Evolutionary conservation across 352 stramenopile species (phyloP), one percentile per base, ranked within the genome.

Genomic region (Phytophthora sojae): DNA sequence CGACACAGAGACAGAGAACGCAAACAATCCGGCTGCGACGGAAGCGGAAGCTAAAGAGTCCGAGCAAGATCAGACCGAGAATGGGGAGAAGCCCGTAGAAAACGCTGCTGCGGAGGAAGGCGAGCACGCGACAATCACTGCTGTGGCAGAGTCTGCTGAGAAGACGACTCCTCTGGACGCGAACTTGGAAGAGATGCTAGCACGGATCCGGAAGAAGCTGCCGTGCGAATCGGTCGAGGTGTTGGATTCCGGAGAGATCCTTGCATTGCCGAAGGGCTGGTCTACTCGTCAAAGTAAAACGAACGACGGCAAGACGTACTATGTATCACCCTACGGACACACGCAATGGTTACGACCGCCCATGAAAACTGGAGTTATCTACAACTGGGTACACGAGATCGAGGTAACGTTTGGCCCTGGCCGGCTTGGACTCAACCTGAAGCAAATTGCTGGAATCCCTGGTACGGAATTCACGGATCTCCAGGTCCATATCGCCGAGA

Each of bases 291-390:
- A 88, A 57, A 95, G 86, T 66, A 92, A 92, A 64, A 93, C 87
- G n/a, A 88, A 95, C 58, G 83, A 87, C 32, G 86, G 86, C 19
- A 94, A 94, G 73, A 91, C 72, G n/a, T 96, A 96, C 55, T 96
- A 89, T 61, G 89, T 96, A 26, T 94, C 84, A 17, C 89, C 89
- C 9, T 93, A 90, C 45, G 89, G 89, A 32, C 84, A 95, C 42
- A 94, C 89, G 11, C 86, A 94, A 57, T 96, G 89, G 89, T 57
- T 96, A 7, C 88, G 86, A 2, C 89, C 89, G 30, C 85, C 85
- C 1, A 83, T 96, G 72, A 87, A 88, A 64, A 94, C 89, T 54
- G 81, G 82, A 30, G 75, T 92, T 50, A 79, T 80, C 3, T 95
- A 95, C 77, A 90, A 92, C 7, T 95, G 86, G 86, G 72, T 92